phyloP scores from a whole-genome alignment of 2,329 filamentous ascomycete genomes.

The Pezicula radicicola region DNA sequence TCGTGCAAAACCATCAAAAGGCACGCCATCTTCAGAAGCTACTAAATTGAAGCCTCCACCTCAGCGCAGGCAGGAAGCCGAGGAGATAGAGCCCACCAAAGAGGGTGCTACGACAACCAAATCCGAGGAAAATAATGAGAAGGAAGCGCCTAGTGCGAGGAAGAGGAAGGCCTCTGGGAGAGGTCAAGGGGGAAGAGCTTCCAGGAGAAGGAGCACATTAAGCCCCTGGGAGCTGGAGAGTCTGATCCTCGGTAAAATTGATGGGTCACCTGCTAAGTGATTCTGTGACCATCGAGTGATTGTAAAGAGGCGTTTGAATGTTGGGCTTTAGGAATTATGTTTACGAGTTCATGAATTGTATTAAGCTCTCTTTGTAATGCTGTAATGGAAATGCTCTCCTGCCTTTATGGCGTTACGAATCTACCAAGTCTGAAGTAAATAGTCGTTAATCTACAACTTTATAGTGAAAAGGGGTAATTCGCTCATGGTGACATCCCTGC shows the following conservation, averaged over 20 bases:
- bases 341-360: too few relatives aligned
- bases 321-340: too few relatives aligned
- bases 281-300: neutral
- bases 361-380: too few relatives aligned
- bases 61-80: constrained; percentile 8
- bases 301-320: too few relatives aligned
- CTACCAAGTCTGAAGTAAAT: too few relatives aligned
- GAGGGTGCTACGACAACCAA: neutral
- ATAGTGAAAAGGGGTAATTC: too few relatives aligned
- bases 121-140: neutral
- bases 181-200: constrained; percentile 41
- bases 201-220: constrained; percentile 69
- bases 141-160: constrained; percentile 6
- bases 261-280: constrained; percentile 8
- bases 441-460: too few relatives aligned
- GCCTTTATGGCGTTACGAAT: too few relatives aligned
- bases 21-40: constrained; percentile 5
- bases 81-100: constrained; percentile 8
- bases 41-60: constrained; percentile 29
- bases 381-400: too few relatives aligned
- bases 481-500: too few relatives aligned
- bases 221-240: constrained; percentile 73
- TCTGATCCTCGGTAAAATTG: constrained; percentile 44
- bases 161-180: constrained; percentile 39
- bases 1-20: constrained; percentile 13